These are phyloP conservation scores for Darksidea phi DNA, from an alignment of 495 filamentous ascomycete genomes.

Conservation along the genomic window DNA sequence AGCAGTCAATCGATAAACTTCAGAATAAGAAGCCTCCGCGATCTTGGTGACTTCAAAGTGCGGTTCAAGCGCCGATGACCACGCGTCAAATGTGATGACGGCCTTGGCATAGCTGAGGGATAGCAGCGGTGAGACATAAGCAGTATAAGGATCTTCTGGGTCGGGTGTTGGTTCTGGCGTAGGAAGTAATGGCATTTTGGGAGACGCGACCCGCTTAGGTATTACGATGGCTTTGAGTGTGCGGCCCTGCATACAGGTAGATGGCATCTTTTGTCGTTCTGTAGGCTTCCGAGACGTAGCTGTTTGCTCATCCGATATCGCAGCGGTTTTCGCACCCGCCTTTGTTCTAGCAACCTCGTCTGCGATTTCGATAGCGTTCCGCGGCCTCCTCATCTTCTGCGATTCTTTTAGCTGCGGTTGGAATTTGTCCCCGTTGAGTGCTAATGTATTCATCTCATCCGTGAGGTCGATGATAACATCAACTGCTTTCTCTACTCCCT, in stretches of 20 bases:
- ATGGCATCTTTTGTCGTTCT: not conserved
- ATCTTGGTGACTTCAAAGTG: conserved; percentile 59
- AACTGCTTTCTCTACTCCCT: no score
- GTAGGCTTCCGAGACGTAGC: not conserved
- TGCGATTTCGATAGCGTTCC: no score
- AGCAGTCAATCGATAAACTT: conserved; percentile 63
- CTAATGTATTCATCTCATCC: no score
- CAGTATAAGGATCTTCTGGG: conserved; percentile 12
- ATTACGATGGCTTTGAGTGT: not conserved
- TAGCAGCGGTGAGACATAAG: conserved; percentile 23
- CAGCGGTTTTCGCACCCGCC: no score
- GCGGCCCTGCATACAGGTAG: not conserved
- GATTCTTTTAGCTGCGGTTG: no score
- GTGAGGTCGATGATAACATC: no score
- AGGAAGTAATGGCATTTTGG: conserved; percentile 1
- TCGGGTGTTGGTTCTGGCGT: conserved; percentile 6
- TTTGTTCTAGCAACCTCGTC: no score
- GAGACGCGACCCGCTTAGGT: not conserved
- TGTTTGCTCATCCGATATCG: not conserved
- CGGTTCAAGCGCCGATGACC: conserved; percentile 52
- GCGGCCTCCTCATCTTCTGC: no score
- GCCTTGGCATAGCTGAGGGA: conserved; percentile 19
- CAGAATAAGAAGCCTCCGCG: conserved; percentile 66
- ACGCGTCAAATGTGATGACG: conserved; percentile 40
- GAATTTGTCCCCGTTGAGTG: no score